Percentiles rank a stretch among this genome's conserved stretches.
Evolutionary conservation across 2,329 filamentous ascomycete genomes (phyloP).

Genomic region (Truncatella angustata): DNA sequence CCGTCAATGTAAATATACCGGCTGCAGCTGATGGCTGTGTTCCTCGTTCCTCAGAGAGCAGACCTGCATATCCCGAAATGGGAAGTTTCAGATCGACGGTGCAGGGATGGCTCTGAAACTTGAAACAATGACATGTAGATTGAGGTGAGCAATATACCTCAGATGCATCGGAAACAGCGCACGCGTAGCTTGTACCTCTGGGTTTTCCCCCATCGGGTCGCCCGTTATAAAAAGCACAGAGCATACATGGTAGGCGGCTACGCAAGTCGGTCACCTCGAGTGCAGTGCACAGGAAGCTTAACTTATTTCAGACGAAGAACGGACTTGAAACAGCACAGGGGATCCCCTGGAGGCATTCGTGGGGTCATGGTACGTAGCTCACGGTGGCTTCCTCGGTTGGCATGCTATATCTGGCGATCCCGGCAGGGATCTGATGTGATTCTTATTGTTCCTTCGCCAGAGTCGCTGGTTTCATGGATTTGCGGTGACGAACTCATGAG

Average conservation of each 20-base stretch:
- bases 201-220: no score
- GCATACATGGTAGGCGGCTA: slow-evolving; percentile 2
- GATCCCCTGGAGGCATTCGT: neutral
- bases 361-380: neutral
- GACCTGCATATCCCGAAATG: neutral
- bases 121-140: slow-evolving; percentile 8
- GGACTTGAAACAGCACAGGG: neutral
- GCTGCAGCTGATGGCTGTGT: neutral
- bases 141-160: neutral
- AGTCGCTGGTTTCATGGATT: neutral
- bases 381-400: neutral
- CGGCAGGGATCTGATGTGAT: neutral
- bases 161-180: slow-evolving; percentile 4
- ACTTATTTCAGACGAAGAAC: neutral
- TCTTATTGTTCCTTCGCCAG: neutral
- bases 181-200: neutral
- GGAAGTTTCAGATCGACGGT: slow-evolving; percentile 6
- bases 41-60: no score
- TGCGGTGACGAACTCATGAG: neutral
- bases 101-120: slow-evolving; percentile 2
- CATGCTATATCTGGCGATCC: neutral
- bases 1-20: neutral
- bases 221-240: neutral
- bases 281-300: no score
- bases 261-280: no score